Evolutionary conservation across 2,329 filamentous ascomycete genomes (phyloP).

Genomic region (Talaromyces pinophilus): DNA sequence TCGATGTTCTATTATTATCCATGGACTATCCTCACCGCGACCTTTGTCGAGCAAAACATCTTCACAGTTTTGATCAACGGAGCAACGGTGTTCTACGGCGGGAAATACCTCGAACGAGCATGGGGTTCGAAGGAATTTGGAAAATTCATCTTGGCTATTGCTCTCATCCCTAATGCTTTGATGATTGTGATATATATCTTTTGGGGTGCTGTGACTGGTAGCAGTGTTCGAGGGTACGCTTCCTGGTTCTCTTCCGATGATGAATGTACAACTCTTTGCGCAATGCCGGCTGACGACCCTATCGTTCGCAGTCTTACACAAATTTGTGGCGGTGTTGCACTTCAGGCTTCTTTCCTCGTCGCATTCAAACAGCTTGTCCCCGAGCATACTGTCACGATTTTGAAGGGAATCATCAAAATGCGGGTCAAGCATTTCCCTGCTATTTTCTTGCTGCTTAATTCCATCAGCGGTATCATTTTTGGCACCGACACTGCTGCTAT

Average conservation of each 20-base stretch:
- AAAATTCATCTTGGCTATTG: slow-evolving; percentile 79
- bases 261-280: slow-evolving; percentile 26
- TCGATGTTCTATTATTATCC: slow-evolving; percentile 82
- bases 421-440: slow-evolving; percentile 80
- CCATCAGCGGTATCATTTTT: slow-evolving; percentile 64
- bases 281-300: slow-evolving; percentile 30
- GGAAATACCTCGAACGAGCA: slow-evolving; percentile 90
- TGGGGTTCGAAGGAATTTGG: slow-evolving; percentile 92
- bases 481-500: slow-evolving; percentile 76
- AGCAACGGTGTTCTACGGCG: slow-evolving; percentile 83
- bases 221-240: slow-evolving; percentile 41
- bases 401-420: slow-evolving; percentile 83
- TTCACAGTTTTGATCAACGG: slow-evolving; percentile 78
- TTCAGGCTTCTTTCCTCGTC: slow-evolving; percentile 92
- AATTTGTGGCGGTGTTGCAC: slow-evolving; percentile 82
- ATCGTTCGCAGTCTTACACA: slow-evolving; percentile 65
- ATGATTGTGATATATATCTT: slow-evolving; percentile 72
- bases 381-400: slow-evolving; percentile 92
- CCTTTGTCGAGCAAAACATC: slow-evolving; percentile 89
- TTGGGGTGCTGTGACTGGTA: slow-evolving; percentile 66
- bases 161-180: slow-evolving; percentile 77
- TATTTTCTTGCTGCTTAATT: slow-evolving; percentile 72
- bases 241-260: slow-evolving; percentile 26
- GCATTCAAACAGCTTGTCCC: slow-evolving; percentile 97
- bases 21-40: slow-evolving; percentile 86